Conservation (phyloP, 1,284 basidiomycete genomes). For the Mixia osmundae region DNA sequence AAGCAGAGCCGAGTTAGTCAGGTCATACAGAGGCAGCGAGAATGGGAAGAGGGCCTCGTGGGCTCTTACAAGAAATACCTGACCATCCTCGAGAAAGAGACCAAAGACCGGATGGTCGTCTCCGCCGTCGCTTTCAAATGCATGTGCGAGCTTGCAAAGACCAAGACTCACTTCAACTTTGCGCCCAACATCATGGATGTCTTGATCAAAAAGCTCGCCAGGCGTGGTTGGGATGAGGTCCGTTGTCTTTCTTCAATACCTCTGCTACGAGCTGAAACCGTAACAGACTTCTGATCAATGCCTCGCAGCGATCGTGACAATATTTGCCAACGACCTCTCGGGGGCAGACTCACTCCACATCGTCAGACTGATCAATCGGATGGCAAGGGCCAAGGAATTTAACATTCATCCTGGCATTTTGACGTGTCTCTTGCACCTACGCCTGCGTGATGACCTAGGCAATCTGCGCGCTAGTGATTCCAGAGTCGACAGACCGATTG, state of each 20-base stretch:
- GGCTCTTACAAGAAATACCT: conserved; percentile 71
- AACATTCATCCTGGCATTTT: conserved; percentile 74
- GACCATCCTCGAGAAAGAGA: conserved; percentile 55
- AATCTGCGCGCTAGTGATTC: conserved; percentile 42
- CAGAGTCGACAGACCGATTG: conserved; percentile 23
- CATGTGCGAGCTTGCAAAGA: conserved; percentile 61
- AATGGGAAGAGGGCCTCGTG: conserved; percentile 93
- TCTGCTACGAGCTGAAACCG: background rate
- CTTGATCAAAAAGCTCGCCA: conserved; percentile 60
- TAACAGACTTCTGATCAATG: conserved; percentile 34
- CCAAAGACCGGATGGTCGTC: no score
- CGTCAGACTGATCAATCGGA: conserved; percentile 75
- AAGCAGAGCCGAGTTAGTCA: conserved; percentile 84
- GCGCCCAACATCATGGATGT: conserved; percentile 74
- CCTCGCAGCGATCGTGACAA: conserved; percentile 47
- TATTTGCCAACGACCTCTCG: conserved; percentile 56
- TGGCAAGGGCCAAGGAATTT: conserved; percentile 85
- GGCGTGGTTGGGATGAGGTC: conserved; percentile 66
- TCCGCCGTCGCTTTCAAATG: conserved; percentile 50
- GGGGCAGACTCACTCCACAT: conserved; percentile 59
- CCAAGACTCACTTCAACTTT: conserved; percentile 93
- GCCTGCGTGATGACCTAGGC: conserved; percentile 67
- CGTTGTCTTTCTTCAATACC: conserved; percentile 15
- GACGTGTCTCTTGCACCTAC: conserved; percentile 58
- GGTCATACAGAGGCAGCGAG: conserved; percentile 65